These are phyloP conservation scores for Beauveria rudraprayagi DNA, from an alignment of 2,329 filamentous ascomycete species.

Conservation along the genomic window DNA sequence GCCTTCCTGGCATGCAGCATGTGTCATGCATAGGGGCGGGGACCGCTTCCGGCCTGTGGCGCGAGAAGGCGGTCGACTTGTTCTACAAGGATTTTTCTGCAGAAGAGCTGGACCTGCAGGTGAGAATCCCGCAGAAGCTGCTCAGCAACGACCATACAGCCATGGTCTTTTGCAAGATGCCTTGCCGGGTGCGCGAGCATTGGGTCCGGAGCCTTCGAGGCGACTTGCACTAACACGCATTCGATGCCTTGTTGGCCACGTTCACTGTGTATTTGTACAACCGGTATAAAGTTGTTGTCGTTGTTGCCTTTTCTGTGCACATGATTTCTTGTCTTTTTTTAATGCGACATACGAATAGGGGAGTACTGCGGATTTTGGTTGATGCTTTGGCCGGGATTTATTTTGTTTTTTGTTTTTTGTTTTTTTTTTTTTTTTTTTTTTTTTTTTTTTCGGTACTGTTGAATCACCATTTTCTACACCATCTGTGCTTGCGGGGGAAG, in stretches of 20 bases:
- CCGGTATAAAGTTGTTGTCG: neutral
- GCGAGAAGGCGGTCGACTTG: conserved; percentile 50
- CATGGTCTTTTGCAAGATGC: conserved; percentile 56
- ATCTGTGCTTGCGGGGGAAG: neutral
- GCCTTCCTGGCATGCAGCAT: conserved; percentile 23
- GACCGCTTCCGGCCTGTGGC: conserved; percentile 38
- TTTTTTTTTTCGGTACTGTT: too few species aligned
- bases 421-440: too few species aligned
- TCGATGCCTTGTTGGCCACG: neutral
- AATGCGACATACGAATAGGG: conserved; percentile 1
- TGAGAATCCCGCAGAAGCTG: conserved; percentile 51
- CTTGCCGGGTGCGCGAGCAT: conserved; percentile 40
- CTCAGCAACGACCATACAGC: conserved; percentile 52
- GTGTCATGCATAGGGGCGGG: conserved; percentile 33
- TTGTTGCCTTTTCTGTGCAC: neutral
- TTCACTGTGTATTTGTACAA: conserved; percentile 8
- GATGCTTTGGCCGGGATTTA: neutral
- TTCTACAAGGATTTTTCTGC: conserved; percentile 51
- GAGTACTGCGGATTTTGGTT: conserved; percentile 5
- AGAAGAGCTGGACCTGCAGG: conserved; percentile 50
- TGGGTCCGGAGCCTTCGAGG: conserved; percentile 49
- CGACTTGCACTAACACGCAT: conserved; percentile 21
- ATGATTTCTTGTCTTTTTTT: neutral
- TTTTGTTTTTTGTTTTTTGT: too few species aligned
- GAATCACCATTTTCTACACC: neutral